phyloP scores from a whole-genome alignment of 2,329 filamentous ascomycete genomes.

The Blumeria hordei region DNA sequence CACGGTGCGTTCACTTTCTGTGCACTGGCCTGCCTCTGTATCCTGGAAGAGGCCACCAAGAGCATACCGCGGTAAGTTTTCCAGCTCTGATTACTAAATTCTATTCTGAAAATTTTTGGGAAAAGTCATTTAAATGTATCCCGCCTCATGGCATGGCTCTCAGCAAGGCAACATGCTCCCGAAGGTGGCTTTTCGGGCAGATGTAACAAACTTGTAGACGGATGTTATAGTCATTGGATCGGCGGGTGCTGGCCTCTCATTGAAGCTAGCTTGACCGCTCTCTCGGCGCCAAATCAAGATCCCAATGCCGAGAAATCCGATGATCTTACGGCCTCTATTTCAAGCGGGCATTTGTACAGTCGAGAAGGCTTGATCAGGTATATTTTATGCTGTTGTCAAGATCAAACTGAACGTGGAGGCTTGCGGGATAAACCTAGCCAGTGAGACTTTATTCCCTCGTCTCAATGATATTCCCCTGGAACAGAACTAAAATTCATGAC shows the following conservation, averaged over 20 bases:
- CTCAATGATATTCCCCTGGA: neutral
- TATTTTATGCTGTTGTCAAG: constrained; percentile 73
- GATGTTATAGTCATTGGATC: constrained; percentile 96
- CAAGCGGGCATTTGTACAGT: constrained; percentile 38
- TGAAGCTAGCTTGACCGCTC: constrained; percentile 47
- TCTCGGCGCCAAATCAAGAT: constrained; percentile 12
- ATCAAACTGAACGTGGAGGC: constrained; percentile 44
- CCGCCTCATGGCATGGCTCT: constrained; percentile 65
- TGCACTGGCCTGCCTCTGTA: constrained; percentile 66
- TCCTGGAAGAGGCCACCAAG: constrained; percentile 55
- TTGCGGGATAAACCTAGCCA: constrained; percentile 84
- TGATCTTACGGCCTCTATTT: constrained; percentile 3
- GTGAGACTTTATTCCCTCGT: constrained; percentile 22
- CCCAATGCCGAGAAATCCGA: neutral
- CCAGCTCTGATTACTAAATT: neutral
- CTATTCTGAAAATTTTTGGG: neutral
- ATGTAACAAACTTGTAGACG: constrained; percentile 94
- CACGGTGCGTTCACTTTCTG: constrained; percentile 96
- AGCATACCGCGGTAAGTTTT: constrained; percentile 44
- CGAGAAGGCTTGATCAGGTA: constrained; percentile 71
- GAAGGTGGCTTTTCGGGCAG: constrained; percentile 85
- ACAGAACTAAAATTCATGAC: constrained; percentile 4
- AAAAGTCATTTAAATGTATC: constrained; percentile 51
- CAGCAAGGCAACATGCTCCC: constrained; percentile 66
- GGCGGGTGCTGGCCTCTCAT: constrained; percentile 85